These are phyloP conservation scores for Pyrenochaeta sp. DNA, from an alignment of 2,329 filamentous ascomycete genomes.

Conservation along the genomic window DNA sequence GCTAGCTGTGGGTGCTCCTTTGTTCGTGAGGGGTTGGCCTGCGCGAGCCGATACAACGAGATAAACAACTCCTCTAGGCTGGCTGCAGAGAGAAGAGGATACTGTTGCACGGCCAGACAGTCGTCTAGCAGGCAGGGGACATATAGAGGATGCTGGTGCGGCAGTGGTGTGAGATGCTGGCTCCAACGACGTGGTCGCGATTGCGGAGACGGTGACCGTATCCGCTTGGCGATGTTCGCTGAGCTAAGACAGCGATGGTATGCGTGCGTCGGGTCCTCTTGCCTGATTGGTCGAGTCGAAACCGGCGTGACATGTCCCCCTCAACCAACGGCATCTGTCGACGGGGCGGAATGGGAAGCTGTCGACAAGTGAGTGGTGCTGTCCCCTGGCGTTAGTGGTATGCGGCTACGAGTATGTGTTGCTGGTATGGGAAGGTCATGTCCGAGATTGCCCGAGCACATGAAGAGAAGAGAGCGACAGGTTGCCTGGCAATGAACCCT, in stretches of 20 bases:
- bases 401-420: constrained; percentile 9
- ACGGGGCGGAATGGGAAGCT: constrained; percentile 33
- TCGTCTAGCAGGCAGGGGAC: constrained; percentile 49
- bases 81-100: constrained; percentile 51
- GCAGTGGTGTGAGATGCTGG: constrained; percentile 33
- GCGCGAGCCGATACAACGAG: constrained; percentile 47
- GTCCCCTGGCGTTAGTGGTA: constrained; percentile 23
- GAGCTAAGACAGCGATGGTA: constrained; percentile 31
- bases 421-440: constrained; percentile 11
- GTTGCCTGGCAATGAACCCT: constrained; percentile 32
- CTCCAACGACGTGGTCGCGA: constrained; percentile 30
- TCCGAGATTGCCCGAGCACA: constrained; percentile 26
- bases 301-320: constrained; percentile 9
- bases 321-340: constrained; percentile 41
- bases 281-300: constrained; percentile 36
- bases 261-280: constrained; percentile 24
- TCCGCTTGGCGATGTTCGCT: constrained; percentile 26
- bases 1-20: constrained; percentile 36
- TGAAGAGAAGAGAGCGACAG: constrained; percentile 19
- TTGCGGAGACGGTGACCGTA: constrained; percentile 33
- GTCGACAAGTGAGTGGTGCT: constrained; percentile 37
- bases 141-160: constrained; percentile 29
- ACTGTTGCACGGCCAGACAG: constrained; percentile 50
- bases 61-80: constrained; percentile 51
- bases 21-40: constrained; percentile 42